phyloP scores from a whole-genome alignment of 164 flowering plant species.

The Protea cynaroides region DNA sequence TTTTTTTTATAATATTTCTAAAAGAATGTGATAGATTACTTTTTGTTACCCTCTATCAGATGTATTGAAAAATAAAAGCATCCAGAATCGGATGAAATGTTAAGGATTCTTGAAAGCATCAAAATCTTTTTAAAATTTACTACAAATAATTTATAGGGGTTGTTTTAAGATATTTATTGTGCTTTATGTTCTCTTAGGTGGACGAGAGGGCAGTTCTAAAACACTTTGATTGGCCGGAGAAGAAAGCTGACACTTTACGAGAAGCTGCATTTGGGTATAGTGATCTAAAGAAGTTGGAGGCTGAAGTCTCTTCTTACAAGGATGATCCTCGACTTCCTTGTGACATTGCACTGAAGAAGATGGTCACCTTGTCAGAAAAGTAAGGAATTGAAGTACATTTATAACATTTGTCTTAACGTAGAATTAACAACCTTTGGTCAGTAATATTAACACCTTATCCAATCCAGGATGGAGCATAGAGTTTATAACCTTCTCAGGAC shows the following conservation, averaged over 20 bases:
- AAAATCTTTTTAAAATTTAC: not conserved
- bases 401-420: too few relatives aligned
- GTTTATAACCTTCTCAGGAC: slow-evolving; percentile 68
- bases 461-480: slow-evolving; percentile 57
- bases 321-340: slow-evolving; percentile 85
- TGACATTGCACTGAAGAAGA: slow-evolving; percentile 88
- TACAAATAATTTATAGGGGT: not conserved
- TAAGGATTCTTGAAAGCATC: not conserved
- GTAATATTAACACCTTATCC: too few relatives aligned
- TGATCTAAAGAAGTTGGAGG: slow-evolving; percentile 78
- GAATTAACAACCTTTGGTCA: too few relatives aligned
- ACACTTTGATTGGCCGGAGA: slow-evolving; percentile 99
- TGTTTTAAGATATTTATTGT: too few relatives aligned
- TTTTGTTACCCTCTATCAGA: too few relatives aligned
- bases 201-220: slow-evolving; percentile 97
- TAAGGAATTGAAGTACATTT: slow-evolving; percentile 23
- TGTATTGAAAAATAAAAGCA: too few relatives aligned
- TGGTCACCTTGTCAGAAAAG: slow-evolving; percentile 95
- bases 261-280: slow-evolving; percentile 96
- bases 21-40: too few relatives aligned
- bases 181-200: slow-evolving; percentile 38
- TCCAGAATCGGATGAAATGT: not conserved
- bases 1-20: too few relatives aligned
- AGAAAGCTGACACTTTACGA: slow-evolving; percentile 92
- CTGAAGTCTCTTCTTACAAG: slow-evolving; percentile 53